Percentiles rank a stretch among this genome's conserved stretches.
Evolutionary conservation across 805 yeast species (phyloP).

Genomic region (Zygosaccharomyces gambellarensis): DNA sequence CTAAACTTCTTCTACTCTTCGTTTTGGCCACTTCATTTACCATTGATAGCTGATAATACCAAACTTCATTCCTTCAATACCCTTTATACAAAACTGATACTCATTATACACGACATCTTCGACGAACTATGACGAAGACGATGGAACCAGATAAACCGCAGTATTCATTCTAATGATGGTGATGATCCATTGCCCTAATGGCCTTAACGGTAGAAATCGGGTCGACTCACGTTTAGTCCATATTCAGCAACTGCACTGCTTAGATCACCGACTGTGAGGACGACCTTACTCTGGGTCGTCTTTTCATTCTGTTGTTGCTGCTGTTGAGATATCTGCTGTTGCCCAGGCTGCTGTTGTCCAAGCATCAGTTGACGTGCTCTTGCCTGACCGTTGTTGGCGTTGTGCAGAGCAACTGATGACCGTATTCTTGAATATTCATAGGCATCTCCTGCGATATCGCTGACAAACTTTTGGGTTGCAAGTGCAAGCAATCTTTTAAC

Average conservation of each 20-base stretch:
- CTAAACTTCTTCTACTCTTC: neutral
- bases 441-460: slow-evolving; percentile 94
- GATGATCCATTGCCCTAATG: neutral
- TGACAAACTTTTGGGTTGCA: slow-evolving; percentile 92
- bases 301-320: slow-evolving; percentile 43
- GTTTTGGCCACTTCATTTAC: neutral
- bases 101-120: slow-evolving; percentile 7
- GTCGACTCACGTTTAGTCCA: slow-evolving; percentile 83
- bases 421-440: slow-evolving; percentile 92
- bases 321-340: slow-evolving; percentile 34
- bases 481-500: slow-evolving; percentile 81
- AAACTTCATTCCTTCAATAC: slow-evolving; percentile 1
- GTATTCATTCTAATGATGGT: neutral
- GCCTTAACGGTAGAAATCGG: slow-evolving; percentile 86
- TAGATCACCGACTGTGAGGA: slow-evolving; percentile 87
- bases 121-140: slow-evolving; percentile 2
- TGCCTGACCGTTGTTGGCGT: slow-evolving; percentile 78
- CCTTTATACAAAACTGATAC: slow-evolving; percentile 1
- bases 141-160: neutral
- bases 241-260: slow-evolving; percentile 91
- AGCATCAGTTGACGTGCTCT: slow-evolving; percentile 74
- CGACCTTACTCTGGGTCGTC: slow-evolving; percentile 59
- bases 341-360: slow-evolving; percentile 51
- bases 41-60: neutral
- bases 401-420: slow-evolving; percentile 80